These are phyloP conservation scores for Eucalyptus polybractea DNA, from an alignment of 345 rosid genomes.

Conservation along the genomic window DNA sequence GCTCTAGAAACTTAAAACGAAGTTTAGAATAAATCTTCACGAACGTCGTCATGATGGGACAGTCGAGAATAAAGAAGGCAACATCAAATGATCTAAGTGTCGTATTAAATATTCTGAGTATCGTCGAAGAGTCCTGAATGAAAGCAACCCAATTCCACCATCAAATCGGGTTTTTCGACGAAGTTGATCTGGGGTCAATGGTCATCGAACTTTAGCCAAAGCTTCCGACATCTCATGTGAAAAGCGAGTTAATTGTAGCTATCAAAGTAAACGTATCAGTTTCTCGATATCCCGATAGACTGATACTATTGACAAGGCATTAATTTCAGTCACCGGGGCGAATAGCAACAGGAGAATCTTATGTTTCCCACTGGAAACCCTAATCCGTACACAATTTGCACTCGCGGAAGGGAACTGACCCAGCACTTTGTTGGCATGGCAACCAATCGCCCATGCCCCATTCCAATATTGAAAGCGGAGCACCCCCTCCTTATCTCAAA, in stretches of 20 bases:
- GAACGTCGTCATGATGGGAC: background rate
- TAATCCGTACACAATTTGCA: background rate
- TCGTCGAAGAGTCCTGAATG: background rate
- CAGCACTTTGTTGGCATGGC: background rate
- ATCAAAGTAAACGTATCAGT: background rate
- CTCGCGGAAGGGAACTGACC: background rate
- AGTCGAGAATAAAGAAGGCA: background rate
- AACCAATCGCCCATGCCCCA: background rate
- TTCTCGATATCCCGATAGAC: background rate
- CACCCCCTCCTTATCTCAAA: background rate
- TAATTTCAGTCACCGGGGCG: rapidly evolving
- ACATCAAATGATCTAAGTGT: background rate
- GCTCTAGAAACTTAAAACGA: rapidly evolving
- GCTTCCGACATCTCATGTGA: background rate
- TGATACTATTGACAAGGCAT: background rate
- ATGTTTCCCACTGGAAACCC: background rate
- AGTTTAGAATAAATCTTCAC: background rate
- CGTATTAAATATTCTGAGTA: background rate
- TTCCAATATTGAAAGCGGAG: background rate
- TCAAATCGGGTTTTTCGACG: rapidly evolving
- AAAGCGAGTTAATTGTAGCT: background rate
- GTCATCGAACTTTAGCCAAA: background rate
- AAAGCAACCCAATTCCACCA: background rate
- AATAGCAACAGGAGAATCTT: background rate
- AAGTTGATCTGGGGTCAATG: background rate